These are phyloP conservation scores for Spizellomyces punctatus DNA, from an alignment of 192 early-diverging fungal species.

Conservation along the genomic window DNA sequence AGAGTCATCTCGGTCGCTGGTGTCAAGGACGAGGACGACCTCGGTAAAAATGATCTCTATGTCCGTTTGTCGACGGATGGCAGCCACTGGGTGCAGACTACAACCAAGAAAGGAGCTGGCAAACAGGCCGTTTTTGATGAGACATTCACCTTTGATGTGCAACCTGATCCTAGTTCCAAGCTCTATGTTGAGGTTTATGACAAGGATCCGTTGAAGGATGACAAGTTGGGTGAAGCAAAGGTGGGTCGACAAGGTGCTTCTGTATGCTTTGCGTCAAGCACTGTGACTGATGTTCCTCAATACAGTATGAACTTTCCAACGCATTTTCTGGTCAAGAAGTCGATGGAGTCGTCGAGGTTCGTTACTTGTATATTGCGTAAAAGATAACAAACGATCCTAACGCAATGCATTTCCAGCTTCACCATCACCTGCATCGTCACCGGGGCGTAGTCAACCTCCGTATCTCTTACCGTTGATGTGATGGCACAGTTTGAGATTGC, in stretches of 20 bases:
- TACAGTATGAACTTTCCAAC: background rate
- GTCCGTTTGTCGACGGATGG: constrained; percentile 16
- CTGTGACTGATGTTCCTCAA: background rate
- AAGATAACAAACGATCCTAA: no score
- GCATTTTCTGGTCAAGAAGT: background rate
- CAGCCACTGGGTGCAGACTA: constrained; percentile 10
- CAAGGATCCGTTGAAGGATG: constrained; percentile 20
- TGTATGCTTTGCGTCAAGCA: background rate
- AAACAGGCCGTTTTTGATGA: constrained; percentile 27
- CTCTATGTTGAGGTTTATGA: constrained; percentile 24
- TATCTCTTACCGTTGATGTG: background rate
- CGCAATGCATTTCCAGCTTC: no score
- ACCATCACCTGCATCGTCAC: background rate
- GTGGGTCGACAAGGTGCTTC: background rate
- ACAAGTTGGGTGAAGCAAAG: constrained; percentile 14
- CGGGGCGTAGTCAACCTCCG: constrained; percentile 16
- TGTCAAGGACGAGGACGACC: constrained; percentile 28
- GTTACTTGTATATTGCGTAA: no score
- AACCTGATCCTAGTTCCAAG: background rate
- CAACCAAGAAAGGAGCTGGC: constrained; percentile 21
- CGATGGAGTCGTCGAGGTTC: background rate
- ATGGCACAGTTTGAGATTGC: background rate
- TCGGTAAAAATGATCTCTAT: constrained; percentile 23
- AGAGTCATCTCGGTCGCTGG: constrained; percentile 20
- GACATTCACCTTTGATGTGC: constrained; percentile 6